A percentile compares a stretch with the other conserved stretches of the same genome.
These are phyloP conservation scores for Nothophaeocryptopus gaeumannii DNA, from an alignment of 2,329 filamentous ascomycete genomes.

Conservation along the genomic window DNA sequence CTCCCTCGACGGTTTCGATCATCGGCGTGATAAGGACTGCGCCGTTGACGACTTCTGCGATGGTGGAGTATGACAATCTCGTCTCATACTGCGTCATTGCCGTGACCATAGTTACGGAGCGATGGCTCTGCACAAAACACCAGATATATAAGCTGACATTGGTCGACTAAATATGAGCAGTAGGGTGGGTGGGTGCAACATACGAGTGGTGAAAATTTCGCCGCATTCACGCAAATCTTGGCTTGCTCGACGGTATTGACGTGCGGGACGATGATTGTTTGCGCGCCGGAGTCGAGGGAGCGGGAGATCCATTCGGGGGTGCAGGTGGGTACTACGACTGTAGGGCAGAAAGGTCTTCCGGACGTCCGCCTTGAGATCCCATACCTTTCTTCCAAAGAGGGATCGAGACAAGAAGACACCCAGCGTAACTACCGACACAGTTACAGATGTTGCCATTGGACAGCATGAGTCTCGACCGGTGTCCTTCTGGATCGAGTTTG, in stretches of 20 bases:
- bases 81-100: conserved; percentile 18
- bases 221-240: conserved; percentile 10
- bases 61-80: conserved; percentile 13
- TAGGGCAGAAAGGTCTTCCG: background rate
- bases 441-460: conserved; percentile 4
- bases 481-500: conserved; percentile 12
- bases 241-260: conserved; percentile 20
- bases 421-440: background rate
- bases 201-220: conserved; percentile 13
- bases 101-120: conserved; percentile 16
- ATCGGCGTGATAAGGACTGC: conserved; percentile 13
- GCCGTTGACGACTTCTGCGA: conserved; percentile 12
- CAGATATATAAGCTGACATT: too few relatives aligned
- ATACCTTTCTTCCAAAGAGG: background rate
- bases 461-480: background rate
- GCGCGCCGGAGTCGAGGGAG: conserved; percentile 13
- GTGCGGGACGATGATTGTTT: conserved; percentile 17
- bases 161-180: too few relatives aligned
- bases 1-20: conserved; percentile 14
- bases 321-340: conserved; percentile 13
- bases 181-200: too few relatives aligned
- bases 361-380: too few relatives aligned
- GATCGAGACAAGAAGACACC: conserved; percentile 7
- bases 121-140: too few relatives aligned
- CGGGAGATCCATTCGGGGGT: conserved; percentile 15